Evolutionary conservation across 202 grass and related monocot species (phyloP).

Genomic region (Zizania palustris): DNA sequence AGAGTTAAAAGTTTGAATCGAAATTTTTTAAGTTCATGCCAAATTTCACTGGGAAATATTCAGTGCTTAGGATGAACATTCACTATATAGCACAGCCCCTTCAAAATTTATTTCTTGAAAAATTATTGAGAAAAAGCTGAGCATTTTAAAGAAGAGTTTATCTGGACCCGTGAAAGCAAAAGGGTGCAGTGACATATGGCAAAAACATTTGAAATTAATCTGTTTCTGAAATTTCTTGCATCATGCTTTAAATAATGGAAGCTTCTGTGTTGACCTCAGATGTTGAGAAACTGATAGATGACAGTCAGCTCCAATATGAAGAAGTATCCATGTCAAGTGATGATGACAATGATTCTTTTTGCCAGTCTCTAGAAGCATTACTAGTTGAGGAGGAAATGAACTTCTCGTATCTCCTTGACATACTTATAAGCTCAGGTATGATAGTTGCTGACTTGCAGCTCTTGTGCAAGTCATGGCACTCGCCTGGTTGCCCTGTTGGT

Average conservation of each 20-base stretch:
- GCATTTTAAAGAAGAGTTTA: conserved; percentile 6
- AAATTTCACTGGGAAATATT: background rate
- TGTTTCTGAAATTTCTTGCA: conserved; percentile 19
- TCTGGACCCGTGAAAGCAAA: background rate
- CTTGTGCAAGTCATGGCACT: conserved; percentile 58
- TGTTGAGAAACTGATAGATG: conserved; percentile 28
- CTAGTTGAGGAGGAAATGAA: conserved; percentile 84
- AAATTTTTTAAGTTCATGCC: background rate
- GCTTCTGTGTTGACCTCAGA: conserved; percentile 30
- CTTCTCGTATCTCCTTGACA: conserved; percentile 90
- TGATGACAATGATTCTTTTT: conserved; percentile 65
- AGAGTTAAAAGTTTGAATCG: background rate
- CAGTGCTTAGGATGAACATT: background rate
- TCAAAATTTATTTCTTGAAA: background rate
- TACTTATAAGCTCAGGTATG: conserved; percentile 85
- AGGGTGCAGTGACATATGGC: background rate
- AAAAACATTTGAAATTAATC: conserved; percentile 27
- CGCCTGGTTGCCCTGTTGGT: conserved; percentile 55
- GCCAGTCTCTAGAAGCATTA: conserved; percentile 67
- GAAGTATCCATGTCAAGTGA: conserved; percentile 53
- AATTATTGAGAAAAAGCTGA: background rate
- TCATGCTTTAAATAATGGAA: conserved; percentile 33
- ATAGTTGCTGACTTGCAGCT: conserved; percentile 54
- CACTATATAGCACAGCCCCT: background rate
- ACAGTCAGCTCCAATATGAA: conserved; percentile 50